Conservation (phyloP, 2,329 filamentous ascomycete genomes). For the Chaetothyriales sp. region DNA sequence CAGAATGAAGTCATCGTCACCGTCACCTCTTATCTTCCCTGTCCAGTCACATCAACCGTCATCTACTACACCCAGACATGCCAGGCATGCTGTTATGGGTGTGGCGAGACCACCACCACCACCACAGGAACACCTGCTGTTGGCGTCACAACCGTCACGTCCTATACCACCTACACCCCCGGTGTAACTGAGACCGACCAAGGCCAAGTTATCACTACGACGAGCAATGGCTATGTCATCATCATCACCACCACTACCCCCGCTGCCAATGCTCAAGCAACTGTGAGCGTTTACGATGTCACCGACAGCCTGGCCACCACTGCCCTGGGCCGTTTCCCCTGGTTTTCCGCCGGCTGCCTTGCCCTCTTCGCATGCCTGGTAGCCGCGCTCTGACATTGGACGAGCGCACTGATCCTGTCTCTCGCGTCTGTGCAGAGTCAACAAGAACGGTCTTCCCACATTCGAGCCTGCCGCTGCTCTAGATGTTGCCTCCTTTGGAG, state of each 20-base stretch:
- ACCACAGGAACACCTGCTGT: not conserved
- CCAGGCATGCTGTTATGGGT: conserved; percentile 13
- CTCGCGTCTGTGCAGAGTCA: not conserved
- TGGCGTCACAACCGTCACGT: conserved; percentile 12
- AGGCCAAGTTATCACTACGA: conserved; percentile 3
- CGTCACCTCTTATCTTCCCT: conserved; percentile 11
- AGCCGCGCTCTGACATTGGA: not conserved
- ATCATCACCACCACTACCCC: conserved; percentile 5
- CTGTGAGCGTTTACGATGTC: conserved; percentile 8
- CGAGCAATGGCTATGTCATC: conserved; percentile 12
- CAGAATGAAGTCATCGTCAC: conserved; percentile 13
- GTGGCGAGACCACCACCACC: conserved; percentile 5
- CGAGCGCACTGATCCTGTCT: not conserved
- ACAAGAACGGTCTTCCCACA: not conserved
- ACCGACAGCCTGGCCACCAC: conserved; percentile 1
- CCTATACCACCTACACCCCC: conserved; percentile 11
- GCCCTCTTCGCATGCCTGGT: not conserved
- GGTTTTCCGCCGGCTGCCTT: not conserved
- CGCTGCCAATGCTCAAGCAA: not conserved
- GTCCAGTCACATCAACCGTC: conserved; percentile 12
- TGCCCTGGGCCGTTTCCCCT: not conserved
- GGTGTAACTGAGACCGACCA: not conserved
- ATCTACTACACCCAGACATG: conserved; percentile 5
- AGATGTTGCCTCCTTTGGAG: too few relatives aligned
- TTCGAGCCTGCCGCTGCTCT: too few relatives aligned